Evolutionary conservation across 306 rosid species (phyloP).

Genomic region (Castanea sativa): DNA sequence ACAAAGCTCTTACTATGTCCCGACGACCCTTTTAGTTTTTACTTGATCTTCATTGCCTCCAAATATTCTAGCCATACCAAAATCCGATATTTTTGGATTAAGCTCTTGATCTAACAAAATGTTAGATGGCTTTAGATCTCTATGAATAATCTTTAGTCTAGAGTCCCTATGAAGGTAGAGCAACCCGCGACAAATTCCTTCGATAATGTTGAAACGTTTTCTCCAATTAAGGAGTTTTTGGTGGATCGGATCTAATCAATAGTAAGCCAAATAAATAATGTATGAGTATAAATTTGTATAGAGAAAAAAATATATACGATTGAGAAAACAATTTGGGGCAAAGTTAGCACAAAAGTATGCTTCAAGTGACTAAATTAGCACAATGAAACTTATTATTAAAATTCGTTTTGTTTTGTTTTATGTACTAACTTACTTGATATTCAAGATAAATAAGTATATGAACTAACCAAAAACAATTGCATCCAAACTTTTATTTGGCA

Average conservation of each 20-base stretch:
- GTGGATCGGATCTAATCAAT: background rate
- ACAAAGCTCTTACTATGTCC: conserved; percentile 15
- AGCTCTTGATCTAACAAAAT: conserved; percentile 21
- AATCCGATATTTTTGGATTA: conserved; percentile 29
- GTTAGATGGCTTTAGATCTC: conserved; percentile 26
- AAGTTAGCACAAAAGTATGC: too few relatives aligned
- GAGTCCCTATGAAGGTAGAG: conserved; percentile 38
- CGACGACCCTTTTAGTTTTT: background rate
- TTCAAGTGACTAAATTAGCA: too few relatives aligned
- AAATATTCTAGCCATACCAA: conserved; percentile 21
- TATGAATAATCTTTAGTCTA: conserved; percentile 16
- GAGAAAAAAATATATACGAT: too few relatives aligned
- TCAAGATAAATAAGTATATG: too few relatives aligned
- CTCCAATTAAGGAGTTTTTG: conserved; percentile 5
- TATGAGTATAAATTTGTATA: too few relatives aligned
- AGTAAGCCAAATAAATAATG: background rate
- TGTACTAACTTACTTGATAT: too few relatives aligned
- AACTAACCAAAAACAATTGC: too few relatives aligned
- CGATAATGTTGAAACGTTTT: conserved; percentile 19
- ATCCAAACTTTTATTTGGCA: too few relatives aligned
- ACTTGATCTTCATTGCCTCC: conserved; percentile 4
- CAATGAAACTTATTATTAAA: too few relatives aligned
- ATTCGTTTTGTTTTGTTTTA: too few relatives aligned
- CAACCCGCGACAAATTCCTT: conserved; percentile 23
- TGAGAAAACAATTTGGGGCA: too few relatives aligned